Evolutionary conservation across 495 filamentous ascomycete species (phyloP).

Genomic region (Hypoxylon perforatum): DNA sequence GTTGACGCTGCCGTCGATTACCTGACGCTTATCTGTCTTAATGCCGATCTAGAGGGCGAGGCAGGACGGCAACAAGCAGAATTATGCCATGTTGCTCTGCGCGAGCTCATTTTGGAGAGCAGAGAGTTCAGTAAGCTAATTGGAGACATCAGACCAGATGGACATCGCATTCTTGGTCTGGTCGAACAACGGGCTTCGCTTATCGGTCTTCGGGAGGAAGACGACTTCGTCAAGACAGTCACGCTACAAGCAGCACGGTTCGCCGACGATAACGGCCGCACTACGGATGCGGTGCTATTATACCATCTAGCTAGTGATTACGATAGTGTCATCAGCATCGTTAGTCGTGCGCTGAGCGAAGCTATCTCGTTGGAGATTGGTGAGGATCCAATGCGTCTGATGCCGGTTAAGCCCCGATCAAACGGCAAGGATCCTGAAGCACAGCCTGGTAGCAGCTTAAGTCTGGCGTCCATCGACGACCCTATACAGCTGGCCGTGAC

Average conservation of each 20-base stretch:
- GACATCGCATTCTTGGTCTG: slow-evolving; percentile 80
- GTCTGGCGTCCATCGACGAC: slow-evolving; percentile 87
- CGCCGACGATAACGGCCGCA: slow-evolving; percentile 92
- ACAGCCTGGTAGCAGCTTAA: slow-evolving; percentile 70
- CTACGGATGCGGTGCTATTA: slow-evolving; percentile 90
- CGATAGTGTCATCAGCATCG: slow-evolving; percentile 86
- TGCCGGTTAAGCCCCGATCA: slow-evolving; percentile 78
- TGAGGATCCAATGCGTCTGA: slow-evolving; percentile 75
- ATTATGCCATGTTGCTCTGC: slow-evolving; percentile 91
- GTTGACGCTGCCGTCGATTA: slow-evolving; percentile 92
- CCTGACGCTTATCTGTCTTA: slow-evolving; percentile 90
- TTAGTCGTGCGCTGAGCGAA: slow-evolving; percentile 91
- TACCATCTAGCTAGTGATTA: slow-evolving; percentile 96
- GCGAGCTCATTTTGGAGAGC: slow-evolving; percentile 94
- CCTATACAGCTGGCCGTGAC: slow-evolving; percentile 79
- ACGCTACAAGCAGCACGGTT: slow-evolving; percentile 89
- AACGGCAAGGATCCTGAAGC: slow-evolving; percentile 46
- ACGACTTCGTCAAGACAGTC: slow-evolving; percentile 85
- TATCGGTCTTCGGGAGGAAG: slow-evolving; percentile 80
- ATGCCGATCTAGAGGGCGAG: slow-evolving; percentile 80
- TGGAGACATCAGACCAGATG: slow-evolving; percentile 87
- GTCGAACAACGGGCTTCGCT: slow-evolving; percentile 90
- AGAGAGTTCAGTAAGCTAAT: slow-evolving; percentile 93
- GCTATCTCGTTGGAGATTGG: slow-evolving; percentile 84
- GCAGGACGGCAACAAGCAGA: slow-evolving; percentile 79